Percentiles rank a stretch among this genome's conserved stretches.
phyloP scores from a whole-genome alignment of 352 stramenopile species.

The Phytophthora sp. region DNA sequence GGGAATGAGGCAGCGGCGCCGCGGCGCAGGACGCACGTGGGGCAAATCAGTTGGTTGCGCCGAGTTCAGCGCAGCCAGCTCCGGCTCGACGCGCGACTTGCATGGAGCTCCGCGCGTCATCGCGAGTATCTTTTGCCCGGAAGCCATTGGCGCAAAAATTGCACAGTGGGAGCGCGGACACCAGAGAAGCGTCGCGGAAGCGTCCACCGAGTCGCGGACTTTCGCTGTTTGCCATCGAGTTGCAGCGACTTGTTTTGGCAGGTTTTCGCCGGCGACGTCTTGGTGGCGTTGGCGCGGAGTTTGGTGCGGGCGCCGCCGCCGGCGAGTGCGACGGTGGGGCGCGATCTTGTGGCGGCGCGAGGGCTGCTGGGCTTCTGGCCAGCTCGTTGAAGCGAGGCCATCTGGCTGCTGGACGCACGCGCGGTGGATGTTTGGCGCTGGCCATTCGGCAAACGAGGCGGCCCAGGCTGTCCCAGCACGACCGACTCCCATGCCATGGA shows the following conservation, averaged over 20 bases:
- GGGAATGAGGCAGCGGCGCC: constrained; percentile 30
- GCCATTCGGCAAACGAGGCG: constrained; percentile 16
- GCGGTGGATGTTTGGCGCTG: constrained; percentile 18
- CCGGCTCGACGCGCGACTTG: constrained; percentile 2
- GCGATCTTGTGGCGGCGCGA: constrained; percentile 9
- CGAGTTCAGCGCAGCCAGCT: background rate
- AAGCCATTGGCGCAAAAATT: constrained; percentile 24
- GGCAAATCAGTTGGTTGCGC: constrained; percentile 11
- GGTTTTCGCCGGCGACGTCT: too few relatives aligned
- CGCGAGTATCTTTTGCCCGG: constrained; percentile 2
- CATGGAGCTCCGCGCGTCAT: constrained; percentile 1
- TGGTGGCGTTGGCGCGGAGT: too few relatives aligned
- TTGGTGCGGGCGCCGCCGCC: too few relatives aligned
- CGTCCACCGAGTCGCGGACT: constrained; percentile 1
- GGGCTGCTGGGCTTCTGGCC: constrained; percentile 1
- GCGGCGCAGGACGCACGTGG: too few relatives aligned
- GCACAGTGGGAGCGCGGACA: constrained; percentile 17
- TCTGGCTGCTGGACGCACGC: constrained; percentile 22
- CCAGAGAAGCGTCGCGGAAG: constrained; percentile 21
- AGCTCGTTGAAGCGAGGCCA: constrained; percentile 24
- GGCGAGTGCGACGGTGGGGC: too few relatives aligned
- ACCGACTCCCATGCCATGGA: too few relatives aligned
- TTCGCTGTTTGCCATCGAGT: too few relatives aligned
- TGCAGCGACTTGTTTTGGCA: too few relatives aligned
- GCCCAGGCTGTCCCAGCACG: constrained; percentile 18